phyloP scores from a whole-genome alignment of 768 basidiomycete genomes.

The Floccularia luteovirens region DNA sequence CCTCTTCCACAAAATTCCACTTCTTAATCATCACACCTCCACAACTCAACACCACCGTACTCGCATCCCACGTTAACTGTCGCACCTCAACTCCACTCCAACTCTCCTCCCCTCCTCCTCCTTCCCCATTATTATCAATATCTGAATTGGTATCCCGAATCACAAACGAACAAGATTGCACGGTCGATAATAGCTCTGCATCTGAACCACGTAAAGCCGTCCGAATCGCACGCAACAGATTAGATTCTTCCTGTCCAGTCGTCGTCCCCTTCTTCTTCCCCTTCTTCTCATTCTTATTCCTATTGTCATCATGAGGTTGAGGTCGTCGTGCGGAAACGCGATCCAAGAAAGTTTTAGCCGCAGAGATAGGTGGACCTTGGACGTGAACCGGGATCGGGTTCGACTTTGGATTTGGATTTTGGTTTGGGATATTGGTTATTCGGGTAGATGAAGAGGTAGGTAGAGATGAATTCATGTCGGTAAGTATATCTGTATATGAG shows the following conservation, averaged over 20 bases:
- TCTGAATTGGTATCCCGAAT: no score
- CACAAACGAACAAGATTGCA: conserved; percentile 35
- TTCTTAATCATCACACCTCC: conserved; percentile 65
- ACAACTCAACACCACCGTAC: conserved; percentile 52
- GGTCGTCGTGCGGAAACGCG: conserved; percentile 17
- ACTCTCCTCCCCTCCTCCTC: no score
- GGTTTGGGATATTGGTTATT: no score
- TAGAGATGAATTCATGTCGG: no score
- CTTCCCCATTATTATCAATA: no score
- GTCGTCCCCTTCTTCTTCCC: no score
- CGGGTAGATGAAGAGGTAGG: no score
- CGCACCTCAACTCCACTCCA: conserved; percentile 37
- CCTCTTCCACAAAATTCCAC: conserved; percentile 70
- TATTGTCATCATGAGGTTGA: no score
- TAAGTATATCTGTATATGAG: no score
- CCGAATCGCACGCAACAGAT: conserved; percentile 50
- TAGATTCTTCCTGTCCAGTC: no score
- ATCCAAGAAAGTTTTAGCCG: conserved; percentile 34
- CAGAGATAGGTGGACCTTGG: conserved; percentile 33
- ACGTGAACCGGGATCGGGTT: conserved; percentile 31
- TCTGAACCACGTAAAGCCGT: conserved; percentile 51
- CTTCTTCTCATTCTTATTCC: no score
- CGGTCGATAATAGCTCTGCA: conserved; percentile 28
- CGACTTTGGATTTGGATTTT: no score
- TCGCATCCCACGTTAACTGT: conserved; percentile 65